phyloP scores from a whole-genome alignment of 495 filamentous ascomycete species.

The Penicilliopsis zonata region DNA sequence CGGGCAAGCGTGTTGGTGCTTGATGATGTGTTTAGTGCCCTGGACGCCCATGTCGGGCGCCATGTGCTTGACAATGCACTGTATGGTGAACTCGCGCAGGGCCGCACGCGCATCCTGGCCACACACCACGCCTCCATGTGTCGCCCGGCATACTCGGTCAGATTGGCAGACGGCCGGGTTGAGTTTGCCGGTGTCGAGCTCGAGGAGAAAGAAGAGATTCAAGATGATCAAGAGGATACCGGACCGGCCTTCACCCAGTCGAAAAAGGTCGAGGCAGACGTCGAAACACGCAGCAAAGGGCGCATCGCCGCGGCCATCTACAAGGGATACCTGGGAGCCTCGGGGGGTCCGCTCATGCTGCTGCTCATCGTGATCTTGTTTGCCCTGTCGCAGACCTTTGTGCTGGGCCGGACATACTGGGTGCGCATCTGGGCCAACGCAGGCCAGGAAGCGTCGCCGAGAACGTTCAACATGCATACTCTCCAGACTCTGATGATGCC shows the following conservation, averaged over 20 bases:
- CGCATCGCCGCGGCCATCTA: slow-evolving; percentile 52
- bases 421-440: slow-evolving; percentile 52
- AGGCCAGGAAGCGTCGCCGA: too few species aligned
- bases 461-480: not conserved
- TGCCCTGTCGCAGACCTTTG: slow-evolving; percentile 32
- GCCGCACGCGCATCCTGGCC: slow-evolving; percentile 58
- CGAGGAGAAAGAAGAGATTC: slow-evolving; percentile 10
- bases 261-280: slow-evolving; percentile 60
- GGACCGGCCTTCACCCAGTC: slow-evolving; percentile 34
- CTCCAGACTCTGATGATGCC: not conserved
- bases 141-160: slow-evolving; percentile 50
- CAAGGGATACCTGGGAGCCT: slow-evolving; percentile 44
- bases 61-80: slow-evolving; percentile 59
- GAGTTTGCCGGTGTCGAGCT: slow-evolving; percentile 34
- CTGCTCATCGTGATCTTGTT: slow-evolving; percentile 39
- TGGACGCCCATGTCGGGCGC: slow-evolving; percentile 52
- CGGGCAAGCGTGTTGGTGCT: slow-evolving; percentile 59
- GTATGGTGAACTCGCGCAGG: slow-evolving; percentile 46
- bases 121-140: slow-evolving; percentile 62
- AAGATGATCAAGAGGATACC: slow-evolving; percentile 41
- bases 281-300: slow-evolving; percentile 51
- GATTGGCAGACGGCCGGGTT: slow-evolving; percentile 49
- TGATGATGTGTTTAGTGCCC: slow-evolving; percentile 62
- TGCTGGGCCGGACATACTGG: slow-evolving; percentile 51
- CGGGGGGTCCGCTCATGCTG: slow-evolving; percentile 53